Evolutionary conservation across 345 rosid genomes (phyloP).

Genomic region (Toxicodendron radicans): DNA sequence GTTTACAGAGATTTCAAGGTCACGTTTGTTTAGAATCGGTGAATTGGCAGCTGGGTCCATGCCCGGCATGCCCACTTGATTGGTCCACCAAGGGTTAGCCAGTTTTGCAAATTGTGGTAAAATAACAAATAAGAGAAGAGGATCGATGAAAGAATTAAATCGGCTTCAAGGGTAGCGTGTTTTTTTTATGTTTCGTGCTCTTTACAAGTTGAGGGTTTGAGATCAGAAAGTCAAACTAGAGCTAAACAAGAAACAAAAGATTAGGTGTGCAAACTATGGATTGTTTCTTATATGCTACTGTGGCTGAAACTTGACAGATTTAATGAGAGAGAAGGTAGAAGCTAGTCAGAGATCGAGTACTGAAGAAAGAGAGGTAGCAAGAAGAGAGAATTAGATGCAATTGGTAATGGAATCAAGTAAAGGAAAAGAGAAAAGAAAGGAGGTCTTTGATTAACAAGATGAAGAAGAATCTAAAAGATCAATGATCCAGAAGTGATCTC

Average conservation of each 20-base stretch:
- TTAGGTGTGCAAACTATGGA: constrained; percentile 18
- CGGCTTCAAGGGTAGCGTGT: background rate
- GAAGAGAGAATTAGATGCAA: constrained; percentile 59
- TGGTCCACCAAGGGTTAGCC: constrained; percentile 86
- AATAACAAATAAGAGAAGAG: background rate
- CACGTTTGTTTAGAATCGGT: constrained; percentile 42
- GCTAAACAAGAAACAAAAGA: background rate
- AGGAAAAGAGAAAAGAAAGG: constrained; percentile 21
- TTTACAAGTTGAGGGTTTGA: constrained; percentile 14
- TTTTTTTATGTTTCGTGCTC: background rate
- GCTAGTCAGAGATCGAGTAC: constrained; percentile 9
- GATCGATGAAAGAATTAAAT: constrained; percentile 1
- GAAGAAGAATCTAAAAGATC: constrained; percentile 20
- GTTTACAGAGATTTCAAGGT: constrained; percentile 46
- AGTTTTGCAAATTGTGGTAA: constrained; percentile 25
- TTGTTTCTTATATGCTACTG: constrained; percentile 12
- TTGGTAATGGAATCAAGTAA: constrained; percentile 45
- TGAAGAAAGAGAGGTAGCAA: background rate
- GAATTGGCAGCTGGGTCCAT: constrained; percentile 56
- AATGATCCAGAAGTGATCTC: constrained; percentile 24
- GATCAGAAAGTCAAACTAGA: constrained; percentile 37
- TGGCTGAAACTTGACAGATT: background rate
- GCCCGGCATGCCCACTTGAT: constrained; percentile 54
- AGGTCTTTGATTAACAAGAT: background rate
- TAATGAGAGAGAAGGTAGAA: constrained; percentile 14